Evolutionary conservation across 345 rosid genomes (phyloP).

Genomic region (Aurinia saxatilis): DNA sequence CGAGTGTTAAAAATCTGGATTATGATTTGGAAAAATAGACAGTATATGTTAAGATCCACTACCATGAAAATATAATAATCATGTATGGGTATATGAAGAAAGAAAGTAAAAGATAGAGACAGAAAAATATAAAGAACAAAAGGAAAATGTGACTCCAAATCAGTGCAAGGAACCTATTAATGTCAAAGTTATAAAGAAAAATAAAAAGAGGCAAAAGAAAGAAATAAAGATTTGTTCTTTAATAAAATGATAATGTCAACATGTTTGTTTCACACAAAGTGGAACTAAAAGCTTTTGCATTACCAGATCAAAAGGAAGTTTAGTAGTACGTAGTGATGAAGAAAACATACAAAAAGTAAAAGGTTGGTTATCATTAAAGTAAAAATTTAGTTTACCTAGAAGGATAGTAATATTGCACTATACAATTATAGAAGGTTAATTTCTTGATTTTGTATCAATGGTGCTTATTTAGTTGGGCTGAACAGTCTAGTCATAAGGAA

Average conservation of each 20-base stretch:
- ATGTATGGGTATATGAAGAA: neutral
- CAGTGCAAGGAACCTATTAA: neutral
- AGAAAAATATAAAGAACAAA: conserved; percentile 1
- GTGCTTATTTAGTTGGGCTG: neutral
- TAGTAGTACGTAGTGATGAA: no score
- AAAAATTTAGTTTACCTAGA: neutral
- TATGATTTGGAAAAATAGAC: no score
- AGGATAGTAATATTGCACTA: no score
- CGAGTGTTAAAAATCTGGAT: no score
- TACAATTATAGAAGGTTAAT: neutral
- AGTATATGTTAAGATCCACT: neutral
- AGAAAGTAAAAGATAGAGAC: neutral
- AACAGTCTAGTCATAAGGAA: neutral
- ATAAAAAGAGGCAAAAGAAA: neutral
- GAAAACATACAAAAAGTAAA: neutral
- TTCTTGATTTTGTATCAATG: neutral
- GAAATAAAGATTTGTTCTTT: conserved; percentile 11
- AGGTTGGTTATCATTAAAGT: neutral
- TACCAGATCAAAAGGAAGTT: conserved; percentile 15
- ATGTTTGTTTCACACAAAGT: conserved; percentile 11
- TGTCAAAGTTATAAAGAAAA: neutral
- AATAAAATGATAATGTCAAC: conserved; percentile 15
- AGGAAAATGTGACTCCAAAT: conserved; percentile 2
- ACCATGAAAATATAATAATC: no score
- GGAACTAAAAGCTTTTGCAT: conserved; percentile 20